Evolutionary conservation across 371 early-diverging fungal genomes (phyloP).

Genomic region (Apophysomyces ossiformis): DNA sequence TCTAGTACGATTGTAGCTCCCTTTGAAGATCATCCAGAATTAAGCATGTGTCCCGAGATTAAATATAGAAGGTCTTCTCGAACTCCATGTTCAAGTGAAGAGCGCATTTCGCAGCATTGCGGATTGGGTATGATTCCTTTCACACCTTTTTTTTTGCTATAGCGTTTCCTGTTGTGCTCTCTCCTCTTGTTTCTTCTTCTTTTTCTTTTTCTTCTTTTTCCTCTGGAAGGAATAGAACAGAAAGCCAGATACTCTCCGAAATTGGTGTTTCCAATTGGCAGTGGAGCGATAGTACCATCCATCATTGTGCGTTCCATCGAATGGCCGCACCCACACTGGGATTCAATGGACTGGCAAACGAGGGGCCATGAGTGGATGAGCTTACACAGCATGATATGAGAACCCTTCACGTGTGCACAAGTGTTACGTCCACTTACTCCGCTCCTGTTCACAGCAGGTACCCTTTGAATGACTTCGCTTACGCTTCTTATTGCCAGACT

Average conservation of each 20-base stretch:
- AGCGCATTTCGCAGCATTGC: not conserved
- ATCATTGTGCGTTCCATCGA: not conserved
- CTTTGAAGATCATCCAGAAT: slow-evolving; percentile 10
- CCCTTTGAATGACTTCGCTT: slow-evolving; percentile 72
- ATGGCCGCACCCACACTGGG: slow-evolving; percentile 4
- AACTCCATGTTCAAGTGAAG: not conserved
- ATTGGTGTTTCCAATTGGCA: not conserved
- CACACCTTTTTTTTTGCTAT: not conserved
- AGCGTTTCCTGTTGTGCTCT: not conserved
- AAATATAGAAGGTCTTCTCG: slow-evolving; percentile 7
- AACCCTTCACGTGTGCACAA: slow-evolving; percentile 9
- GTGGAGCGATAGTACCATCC: not conserved
- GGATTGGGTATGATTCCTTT: not conserved
- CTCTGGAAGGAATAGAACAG: slow-evolving; percentile 6
- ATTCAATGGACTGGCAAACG: slow-evolving; percentile 8
- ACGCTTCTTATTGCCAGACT: slow-evolving; percentile 21
- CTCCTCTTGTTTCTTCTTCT: slow-evolving; percentile 4
- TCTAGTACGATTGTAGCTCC: slow-evolving; percentile 3
- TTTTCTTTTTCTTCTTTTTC: slow-evolving; percentile 11
- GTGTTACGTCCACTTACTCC: slow-evolving; percentile 22
- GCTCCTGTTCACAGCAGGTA: slow-evolving; percentile 43
- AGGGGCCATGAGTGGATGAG: slow-evolving; percentile 3
- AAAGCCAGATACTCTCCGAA: not conserved
- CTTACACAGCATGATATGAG: not conserved
- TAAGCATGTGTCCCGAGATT: slow-evolving; percentile 9